These are phyloP conservation scores for Monilinia laxa DNA, from an alignment of 2,329 filamentous ascomycete genomes.

Conservation along the genomic window DNA sequence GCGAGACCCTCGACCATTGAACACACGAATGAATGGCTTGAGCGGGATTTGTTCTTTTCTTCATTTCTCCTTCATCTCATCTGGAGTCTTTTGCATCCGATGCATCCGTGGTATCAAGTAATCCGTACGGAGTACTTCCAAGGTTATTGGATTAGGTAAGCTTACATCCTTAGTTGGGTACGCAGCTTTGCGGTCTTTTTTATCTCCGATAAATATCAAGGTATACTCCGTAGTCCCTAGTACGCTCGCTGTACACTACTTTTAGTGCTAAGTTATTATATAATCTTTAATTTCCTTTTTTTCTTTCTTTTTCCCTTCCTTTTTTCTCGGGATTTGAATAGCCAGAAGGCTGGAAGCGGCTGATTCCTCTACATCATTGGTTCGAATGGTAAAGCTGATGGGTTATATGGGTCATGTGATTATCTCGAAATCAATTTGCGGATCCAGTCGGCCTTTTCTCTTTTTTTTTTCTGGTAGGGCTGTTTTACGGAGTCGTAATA, in stretches of 20 bases:
- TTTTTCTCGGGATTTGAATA: conserved; percentile 1
- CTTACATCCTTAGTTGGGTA: too few species aligned
- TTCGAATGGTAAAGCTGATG: not conserved
- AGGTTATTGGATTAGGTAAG: too few species aligned
- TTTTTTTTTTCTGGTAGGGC: conserved; percentile 6
- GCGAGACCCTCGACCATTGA: not conserved
- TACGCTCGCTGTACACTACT: too few species aligned
- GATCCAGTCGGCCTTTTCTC: not conserved
- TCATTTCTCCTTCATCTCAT: too few species aligned
- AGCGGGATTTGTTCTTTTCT: too few species aligned
- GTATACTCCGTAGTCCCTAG: too few species aligned
- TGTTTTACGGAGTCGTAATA: not conserved
- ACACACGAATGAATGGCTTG: not conserved
- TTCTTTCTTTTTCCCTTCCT: not conserved
- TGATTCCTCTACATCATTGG: not conserved
- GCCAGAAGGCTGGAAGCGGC: conserved; percentile 18
- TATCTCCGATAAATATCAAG: too few species aligned
- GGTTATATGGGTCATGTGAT: not conserved
- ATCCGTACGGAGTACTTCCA: too few species aligned
- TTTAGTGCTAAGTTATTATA: too few species aligned
- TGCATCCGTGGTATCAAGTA: not conserved
- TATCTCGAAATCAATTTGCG: not conserved
- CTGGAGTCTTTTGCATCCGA: not conserved
- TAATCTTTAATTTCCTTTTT: conserved; percentile 4
- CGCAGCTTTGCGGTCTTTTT: too few species aligned